Base-by-base conservation (phyloP, 495 filamentous ascomycete genomes). In the Penicillium lagena region DNA sequence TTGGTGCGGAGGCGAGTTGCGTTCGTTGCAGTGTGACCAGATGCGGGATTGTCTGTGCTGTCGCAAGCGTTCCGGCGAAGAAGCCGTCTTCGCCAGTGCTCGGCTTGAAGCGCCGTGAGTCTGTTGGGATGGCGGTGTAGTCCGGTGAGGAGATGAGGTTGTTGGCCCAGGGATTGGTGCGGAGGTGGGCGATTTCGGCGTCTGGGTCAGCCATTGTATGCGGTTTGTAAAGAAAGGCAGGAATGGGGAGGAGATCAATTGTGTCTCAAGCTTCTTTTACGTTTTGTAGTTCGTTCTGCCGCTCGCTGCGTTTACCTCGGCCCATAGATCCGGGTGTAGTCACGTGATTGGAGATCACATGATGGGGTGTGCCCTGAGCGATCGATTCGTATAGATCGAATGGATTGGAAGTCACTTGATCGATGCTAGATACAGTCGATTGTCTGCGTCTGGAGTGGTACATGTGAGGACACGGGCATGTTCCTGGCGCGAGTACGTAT, bases 71-170 rank as follows among this genome's bases (percentile, higher is more conserved):
- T 6, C 44, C 40, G 12, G 60, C 46, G 43, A 72, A 68, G 51
- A 58, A 72, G 17, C 59, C 62, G 39, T 73, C 67, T 54, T 72
- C 70, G 37, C 66, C 64, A 30, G 60, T 63, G 31, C 55, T 44
- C 12, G 62, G 56, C 46, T 71, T 71, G 43, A 55, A 42, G 9
- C 55, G 51, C 12, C 68, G 62, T 1, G 67, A 67, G 47, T 59
- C 62, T 37, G 67, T 70, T 36, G 47, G 43, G 42, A 69, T 64
- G 12, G 67, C 47, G 28, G 46, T 54, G 48, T 64, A 70, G 47
- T 62, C 55, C 6, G 46, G 36, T 7, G 58, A 55, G 36, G 60
- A 43, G 42, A 64, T 52, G n/a, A 66, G 56, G 35, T 42, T 50
- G 11, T 59, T 60, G 39, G 56, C 56, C 52, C 55, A 57, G 39